Evolutionary conservation across 805 yeast species (phyloP).

Genomic region (Suhomyces sp.): DNA sequence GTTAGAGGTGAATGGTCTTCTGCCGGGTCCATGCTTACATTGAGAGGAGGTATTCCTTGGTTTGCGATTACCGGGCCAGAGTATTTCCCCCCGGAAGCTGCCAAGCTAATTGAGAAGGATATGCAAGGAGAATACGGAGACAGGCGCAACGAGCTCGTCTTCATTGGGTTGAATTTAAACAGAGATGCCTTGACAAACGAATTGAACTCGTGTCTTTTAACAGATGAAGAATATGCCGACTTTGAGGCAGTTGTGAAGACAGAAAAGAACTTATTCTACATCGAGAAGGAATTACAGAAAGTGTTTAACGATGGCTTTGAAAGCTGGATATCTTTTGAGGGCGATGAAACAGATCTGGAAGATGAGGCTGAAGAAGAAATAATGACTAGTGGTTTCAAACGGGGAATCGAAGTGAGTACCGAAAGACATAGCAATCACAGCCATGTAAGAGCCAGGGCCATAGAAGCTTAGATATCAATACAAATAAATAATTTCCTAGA

Average conservation of each 20-base stretch:
- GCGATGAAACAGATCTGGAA: neutral
- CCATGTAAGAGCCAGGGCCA: slow-evolving; percentile 5
- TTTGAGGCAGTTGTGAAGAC: slow-evolving; percentile 24
- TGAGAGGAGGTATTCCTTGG: slow-evolving; percentile 44
- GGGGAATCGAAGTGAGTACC: neutral
- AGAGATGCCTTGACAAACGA: slow-evolving; percentile 22
- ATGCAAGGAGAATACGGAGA: slow-evolving; percentile 41
- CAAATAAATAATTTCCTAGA: too few relatives aligned
- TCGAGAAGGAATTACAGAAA: slow-evolving; percentile 25
- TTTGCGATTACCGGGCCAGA: slow-evolving; percentile 33
- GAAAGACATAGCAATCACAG: slow-evolving; percentile 7
- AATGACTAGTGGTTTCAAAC: neutral
- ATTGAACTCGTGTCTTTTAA: slow-evolving; percentile 38
- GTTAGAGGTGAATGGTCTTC: slow-evolving; percentile 45
- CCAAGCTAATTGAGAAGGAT: slow-evolving; percentile 30
- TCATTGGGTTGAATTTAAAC: slow-evolving; percentile 40
- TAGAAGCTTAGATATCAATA: neutral
- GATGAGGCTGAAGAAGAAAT: slow-evolving; percentile 1
- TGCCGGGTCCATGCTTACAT: slow-evolving; percentile 41
- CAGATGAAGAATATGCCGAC: slow-evolving; percentile 32
- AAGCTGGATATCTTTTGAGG: slow-evolving; percentile 33
- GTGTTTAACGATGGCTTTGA: slow-evolving; percentile 43
- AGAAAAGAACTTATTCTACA: slow-evolving; percentile 25
- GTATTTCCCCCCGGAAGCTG: slow-evolving; percentile 30
- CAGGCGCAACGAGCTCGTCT: slow-evolving; percentile 44